Conservation (phyloP, 108 stramenopile genomes). For the Fistulifera pelliculosa region DNA sequence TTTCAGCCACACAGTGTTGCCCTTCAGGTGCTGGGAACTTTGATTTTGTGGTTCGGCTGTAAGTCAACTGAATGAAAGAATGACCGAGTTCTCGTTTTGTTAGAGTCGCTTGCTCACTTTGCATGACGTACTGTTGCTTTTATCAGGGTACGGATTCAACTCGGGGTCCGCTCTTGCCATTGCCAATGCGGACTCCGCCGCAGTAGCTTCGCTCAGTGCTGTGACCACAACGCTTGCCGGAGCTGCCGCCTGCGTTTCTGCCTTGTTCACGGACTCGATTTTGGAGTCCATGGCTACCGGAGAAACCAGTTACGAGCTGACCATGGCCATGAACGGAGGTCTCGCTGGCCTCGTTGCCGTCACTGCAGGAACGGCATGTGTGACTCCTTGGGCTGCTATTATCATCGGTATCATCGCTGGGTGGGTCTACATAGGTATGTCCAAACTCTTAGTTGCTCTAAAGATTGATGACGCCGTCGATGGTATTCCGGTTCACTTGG, state of each 20-base stretch:
- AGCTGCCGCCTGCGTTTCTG: slow-evolving; percentile 34
- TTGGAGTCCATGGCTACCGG: slow-evolving; percentile 32
- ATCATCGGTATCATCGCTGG: slow-evolving; percentile 73
- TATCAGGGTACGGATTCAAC: slow-evolving; percentile 90
- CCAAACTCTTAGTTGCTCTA: slow-evolving; percentile 48
- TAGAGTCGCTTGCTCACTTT: no score
- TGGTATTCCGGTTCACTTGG: slow-evolving; percentile 74
- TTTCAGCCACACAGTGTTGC: slow-evolving; percentile 65
- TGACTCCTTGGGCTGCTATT: slow-evolving; percentile 79
- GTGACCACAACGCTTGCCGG: slow-evolving; percentile 69
- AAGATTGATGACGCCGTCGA: slow-evolving; percentile 90
- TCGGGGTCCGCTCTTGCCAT: slow-evolving; percentile 68
- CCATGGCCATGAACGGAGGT: slow-evolving; percentile 45
- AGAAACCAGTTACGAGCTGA: slow-evolving; percentile 38
- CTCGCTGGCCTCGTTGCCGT: slow-evolving; percentile 71
- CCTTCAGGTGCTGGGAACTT: slow-evolving; percentile 57
- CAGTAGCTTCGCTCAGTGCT: slow-evolving; percentile 61
- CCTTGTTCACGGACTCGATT: slow-evolving; percentile 38
- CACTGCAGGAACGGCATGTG: slow-evolving; percentile 74
- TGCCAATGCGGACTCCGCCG: slow-evolving; percentile 28
- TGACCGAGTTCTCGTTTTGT: no score
- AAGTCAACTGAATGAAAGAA: slow-evolving; percentile 27
- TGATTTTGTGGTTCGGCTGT: slow-evolving; percentile 87
- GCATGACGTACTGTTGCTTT: slow-evolving; percentile 43
- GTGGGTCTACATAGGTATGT: slow-evolving; percentile 51